Evolutionary conservation across 1,284 basidiomycete species (phyloP), one percentile per base, ranked within the genome.

Genomic region (Leccinum pseudoinsigne): DNA sequence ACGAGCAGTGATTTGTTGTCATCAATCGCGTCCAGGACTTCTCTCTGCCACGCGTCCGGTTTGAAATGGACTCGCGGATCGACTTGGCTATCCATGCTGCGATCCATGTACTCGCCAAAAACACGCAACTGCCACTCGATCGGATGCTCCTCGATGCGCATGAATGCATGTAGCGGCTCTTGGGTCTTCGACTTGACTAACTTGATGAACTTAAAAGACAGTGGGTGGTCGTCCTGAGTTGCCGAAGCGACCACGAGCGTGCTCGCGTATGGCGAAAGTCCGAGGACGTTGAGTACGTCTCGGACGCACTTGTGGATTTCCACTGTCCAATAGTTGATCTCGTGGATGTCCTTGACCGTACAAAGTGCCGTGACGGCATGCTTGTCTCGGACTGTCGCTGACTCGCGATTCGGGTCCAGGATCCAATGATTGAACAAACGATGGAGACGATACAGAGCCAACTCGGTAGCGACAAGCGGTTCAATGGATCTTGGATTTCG

Each of bases 91-190:
- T 88, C 88, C 84, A 90, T 87, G 62, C 82, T 85, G 45, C 89
- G 78, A 67, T 89, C 87, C 89, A 91, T 88, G 68, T 78, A 86
- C 66, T 87, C 83, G 9, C 89, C 89, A 64, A 88, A 90, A n/a
- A 84, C 72, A 16, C 85, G 80, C 26, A 90, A 76, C 70, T 90
- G 88, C 87, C 88, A 90, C 14, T 79, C 74, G 11, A 86, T 70
- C 1, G 86, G 83, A 65, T 86, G 76, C 63, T 87, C 85, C 4
- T 67, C 76, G 61, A 88, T 82, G 2, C 67, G 71, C 86, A 90
- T 87, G 68, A 83, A 89, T 10, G 77, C 71, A 66, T 86, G 72
- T 5, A 80, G 63, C 0, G 79, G 72, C 8, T 72, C 71, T 31
- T 76, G 76, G 6, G 75, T 79, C 67, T 80, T 83, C 7, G 80